Percentiles rank a stretch among this genome's conserved stretches.
phyloP scores from a whole-genome alignment of 1,139 yeast genomes.

The Kluyveromyces sp. region DNA sequence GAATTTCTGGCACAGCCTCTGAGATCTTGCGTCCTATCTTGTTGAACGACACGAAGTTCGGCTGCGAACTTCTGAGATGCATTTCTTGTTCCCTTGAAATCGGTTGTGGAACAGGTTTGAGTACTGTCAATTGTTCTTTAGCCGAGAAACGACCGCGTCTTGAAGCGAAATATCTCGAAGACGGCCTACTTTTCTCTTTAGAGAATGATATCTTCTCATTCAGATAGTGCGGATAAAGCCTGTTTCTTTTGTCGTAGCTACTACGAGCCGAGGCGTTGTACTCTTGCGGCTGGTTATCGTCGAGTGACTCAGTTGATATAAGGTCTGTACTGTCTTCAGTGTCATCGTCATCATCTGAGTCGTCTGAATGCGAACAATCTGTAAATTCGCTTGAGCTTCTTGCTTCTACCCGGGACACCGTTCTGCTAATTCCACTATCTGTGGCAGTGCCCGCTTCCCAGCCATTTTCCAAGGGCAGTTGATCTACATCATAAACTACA shows the following conservation, averaged over 20 bases:
- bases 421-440: too few relatives aligned
- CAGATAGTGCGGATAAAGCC: not conserved
- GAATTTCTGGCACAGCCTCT: slow-evolving; percentile 9
- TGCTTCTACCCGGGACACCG: too few relatives aligned
- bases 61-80: slow-evolving; percentile 2
- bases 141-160: not conserved
- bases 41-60: slow-evolving; percentile 7
- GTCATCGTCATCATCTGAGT: not conserved
- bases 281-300: too few relatives aligned
- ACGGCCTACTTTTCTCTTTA: not conserved
- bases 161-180: not conserved
- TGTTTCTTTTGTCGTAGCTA: too few relatives aligned
- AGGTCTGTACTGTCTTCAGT: not conserved
- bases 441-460: not conserved
- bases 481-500: not conserved
- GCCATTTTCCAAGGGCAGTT: not conserved
- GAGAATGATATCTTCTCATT: not conserved
- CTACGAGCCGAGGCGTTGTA: not conserved
- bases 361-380: not conserved
- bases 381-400: not conserved
- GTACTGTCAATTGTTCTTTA: not conserved
- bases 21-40: slow-evolving; percentile 7
- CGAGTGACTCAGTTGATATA: not conserved
- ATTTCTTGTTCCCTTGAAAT: not conserved
- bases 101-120: not conserved